Conservation (phyloP, 306 rosid genomes). For the Albizia julibrissin region DNA sequence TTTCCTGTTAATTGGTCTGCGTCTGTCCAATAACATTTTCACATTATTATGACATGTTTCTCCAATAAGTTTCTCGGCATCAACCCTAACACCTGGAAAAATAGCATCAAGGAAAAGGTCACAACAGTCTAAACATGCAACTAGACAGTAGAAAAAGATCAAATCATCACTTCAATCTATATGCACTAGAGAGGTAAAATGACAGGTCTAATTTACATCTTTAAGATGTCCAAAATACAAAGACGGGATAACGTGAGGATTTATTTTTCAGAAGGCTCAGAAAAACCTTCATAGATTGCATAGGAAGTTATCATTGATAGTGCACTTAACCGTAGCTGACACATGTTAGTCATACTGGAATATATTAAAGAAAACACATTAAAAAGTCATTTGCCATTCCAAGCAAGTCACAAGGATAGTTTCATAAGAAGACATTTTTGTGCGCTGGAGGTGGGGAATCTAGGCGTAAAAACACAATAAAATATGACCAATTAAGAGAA, state of each 20-base stretch:
- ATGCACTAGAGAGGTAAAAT: neutral
- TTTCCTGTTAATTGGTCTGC: slow-evolving; percentile 55
- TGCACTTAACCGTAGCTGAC: neutral
- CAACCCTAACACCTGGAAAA: slow-evolving; percentile 72
- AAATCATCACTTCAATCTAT: neutral
- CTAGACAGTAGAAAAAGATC: neutral
- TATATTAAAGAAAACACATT: neutral
- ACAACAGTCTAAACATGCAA: slow-evolving; percentile 16
- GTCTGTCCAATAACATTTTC: slow-evolving; percentile 37
- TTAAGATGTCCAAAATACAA: slow-evolving; percentile 1
- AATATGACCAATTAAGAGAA: neutral
- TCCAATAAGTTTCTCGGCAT: slow-evolving; percentile 55
- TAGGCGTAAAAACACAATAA: neutral
- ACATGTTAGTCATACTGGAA: neutral
- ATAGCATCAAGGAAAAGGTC: slow-evolving; percentile 26
- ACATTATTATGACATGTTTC: slow-evolving; percentile 62
- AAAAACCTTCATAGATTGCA: neutral
- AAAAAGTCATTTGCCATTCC: neutral
- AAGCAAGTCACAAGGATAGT: neutral
- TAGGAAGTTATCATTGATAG: neutral
- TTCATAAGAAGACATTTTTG: neutral
- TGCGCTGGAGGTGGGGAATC: neutral
- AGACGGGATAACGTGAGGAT: neutral
- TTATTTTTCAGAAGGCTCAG: neutral
- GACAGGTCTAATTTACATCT: slow-evolving; percentile 1